These are phyloP conservation scores for Blastobotrys raffinosifermentans DNA, from an alignment of 1,139 yeast genomes.

Conservation along the genomic window DNA sequence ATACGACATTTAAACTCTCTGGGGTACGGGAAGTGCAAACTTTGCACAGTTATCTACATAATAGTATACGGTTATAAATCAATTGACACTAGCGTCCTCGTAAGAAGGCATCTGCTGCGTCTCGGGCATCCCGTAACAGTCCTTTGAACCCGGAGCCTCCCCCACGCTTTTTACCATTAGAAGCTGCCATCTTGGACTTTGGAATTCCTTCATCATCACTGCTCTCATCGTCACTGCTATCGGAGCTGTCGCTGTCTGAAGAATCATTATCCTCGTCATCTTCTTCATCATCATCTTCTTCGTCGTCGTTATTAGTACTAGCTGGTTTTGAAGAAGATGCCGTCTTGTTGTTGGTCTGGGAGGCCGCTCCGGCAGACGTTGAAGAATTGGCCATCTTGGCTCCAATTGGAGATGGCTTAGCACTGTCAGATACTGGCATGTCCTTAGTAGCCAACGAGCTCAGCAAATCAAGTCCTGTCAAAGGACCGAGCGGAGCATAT, in stretches of 20 bases:
- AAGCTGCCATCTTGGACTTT: conserved; percentile 10
- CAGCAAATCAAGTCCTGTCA: conserved; percentile 7
- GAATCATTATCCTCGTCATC: conserved; percentile 6
- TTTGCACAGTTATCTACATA: no score
- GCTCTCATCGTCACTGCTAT: conserved; percentile 4
- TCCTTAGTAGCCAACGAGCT: conserved; percentile 9
- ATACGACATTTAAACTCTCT: no score
- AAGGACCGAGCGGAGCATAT: not conserved
- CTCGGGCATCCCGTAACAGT: conserved; percentile 8
- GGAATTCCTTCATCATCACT: conserved; percentile 12
- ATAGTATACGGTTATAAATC: no score
- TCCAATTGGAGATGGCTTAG: not conserved
- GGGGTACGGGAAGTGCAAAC: no score
- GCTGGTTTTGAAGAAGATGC: not conserved
- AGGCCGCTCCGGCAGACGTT: no score
- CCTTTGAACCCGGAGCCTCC: conserved; percentile 10
- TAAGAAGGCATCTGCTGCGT: no score
- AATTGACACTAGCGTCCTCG: no score
- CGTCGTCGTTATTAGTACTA: conserved; percentile 3
- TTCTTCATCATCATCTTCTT: conserved; percentile 3
- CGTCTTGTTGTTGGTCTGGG: no score
- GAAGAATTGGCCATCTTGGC: no score
- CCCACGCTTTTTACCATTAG: not conserved
- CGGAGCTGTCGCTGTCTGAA: conserved; percentile 5
- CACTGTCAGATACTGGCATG: conserved; percentile 7